Evolutionary conservation across 805 yeast species (phyloP).

Genomic region (Myxozyma neotropica): DNA sequence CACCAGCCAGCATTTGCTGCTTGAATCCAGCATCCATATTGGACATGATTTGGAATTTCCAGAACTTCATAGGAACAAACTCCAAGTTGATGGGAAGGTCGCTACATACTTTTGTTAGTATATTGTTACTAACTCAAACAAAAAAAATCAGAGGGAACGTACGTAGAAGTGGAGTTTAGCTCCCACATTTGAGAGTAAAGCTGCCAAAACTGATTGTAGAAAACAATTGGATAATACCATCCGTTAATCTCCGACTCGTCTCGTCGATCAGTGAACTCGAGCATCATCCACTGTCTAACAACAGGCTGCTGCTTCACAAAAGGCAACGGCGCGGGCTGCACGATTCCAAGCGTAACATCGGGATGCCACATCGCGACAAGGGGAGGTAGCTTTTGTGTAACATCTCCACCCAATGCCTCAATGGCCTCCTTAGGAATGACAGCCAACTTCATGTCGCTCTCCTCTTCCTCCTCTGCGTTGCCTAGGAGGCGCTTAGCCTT

Average conservation of each 20-base stretch:
- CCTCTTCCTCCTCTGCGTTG: slow-evolving; percentile 27
- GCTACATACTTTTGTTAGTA: not conserved
- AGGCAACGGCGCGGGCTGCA: slow-evolving; percentile 34
- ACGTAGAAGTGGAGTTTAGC: slow-evolving; percentile 38
- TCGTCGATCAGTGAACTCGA: slow-evolving; percentile 39
- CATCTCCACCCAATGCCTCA: not conserved
- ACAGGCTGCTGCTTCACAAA: slow-evolving; percentile 38
- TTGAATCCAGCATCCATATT: slow-evolving; percentile 41
- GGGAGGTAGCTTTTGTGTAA: not conserved
- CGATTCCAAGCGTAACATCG: slow-evolving; percentile 42
- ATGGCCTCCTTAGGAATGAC: not conserved
- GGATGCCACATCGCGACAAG: slow-evolving; percentile 46
- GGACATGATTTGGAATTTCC: slow-evolving; percentile 43
- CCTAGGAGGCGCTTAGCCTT: slow-evolving; percentile 42
- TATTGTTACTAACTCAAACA: too few relatives aligned
- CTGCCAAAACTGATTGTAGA: slow-evolving; percentile 49
- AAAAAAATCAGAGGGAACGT: not conserved
- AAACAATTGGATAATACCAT: slow-evolving; percentile 46
- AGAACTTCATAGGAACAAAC: slow-evolving; percentile 39
- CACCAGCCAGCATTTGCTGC: slow-evolving; percentile 38
- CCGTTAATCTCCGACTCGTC: slow-evolving; percentile 41
- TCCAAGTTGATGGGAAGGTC: slow-evolving; percentile 40
- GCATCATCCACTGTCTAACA: slow-evolving; percentile 35
- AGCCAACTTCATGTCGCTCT: slow-evolving; percentile 12
- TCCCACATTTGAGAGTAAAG: slow-evolving; percentile 43